Conservation (phyloP, 2,329 filamentous ascomycete genomes). For the Epichloe aotearoae region DNA sequence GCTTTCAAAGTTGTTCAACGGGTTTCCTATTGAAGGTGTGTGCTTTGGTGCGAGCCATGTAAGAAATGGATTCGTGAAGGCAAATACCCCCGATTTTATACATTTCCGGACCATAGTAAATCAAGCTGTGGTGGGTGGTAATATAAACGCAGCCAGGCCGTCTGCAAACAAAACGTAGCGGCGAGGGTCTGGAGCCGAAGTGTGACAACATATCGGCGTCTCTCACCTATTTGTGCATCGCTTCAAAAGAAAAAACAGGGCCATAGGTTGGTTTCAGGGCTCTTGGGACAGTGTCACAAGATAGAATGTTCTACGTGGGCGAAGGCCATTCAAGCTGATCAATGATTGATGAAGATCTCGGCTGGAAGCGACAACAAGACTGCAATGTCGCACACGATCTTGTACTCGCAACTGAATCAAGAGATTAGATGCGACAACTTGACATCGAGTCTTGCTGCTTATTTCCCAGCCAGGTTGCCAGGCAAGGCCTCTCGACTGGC, state of each 20-base stretch:
- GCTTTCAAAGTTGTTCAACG: neutral
- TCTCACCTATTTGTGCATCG: neutral
- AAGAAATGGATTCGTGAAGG: neutral
- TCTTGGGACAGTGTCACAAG: neutral
- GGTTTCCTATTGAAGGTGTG: neutral
- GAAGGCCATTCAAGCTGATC: neutral
- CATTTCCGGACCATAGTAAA: neutral
- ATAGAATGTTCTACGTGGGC: neutral
- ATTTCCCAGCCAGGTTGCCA: neutral
- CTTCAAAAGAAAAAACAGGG: neutral
- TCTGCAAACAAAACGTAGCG: neutral
- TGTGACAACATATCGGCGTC: neutral
- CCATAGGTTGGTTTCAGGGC: neutral
- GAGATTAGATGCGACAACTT: neutral
- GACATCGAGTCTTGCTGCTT: neutral
- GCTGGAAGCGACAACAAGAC: neutral
- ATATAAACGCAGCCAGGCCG: neutral
- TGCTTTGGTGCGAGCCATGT: neutral
- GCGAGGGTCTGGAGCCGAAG: neutral
- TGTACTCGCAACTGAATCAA: neutral
- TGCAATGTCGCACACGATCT: neutral
- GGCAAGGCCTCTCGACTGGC: neutral
- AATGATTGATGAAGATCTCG: conserved; percentile 1
- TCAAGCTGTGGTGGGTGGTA: neutral
- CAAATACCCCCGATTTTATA: neutral